Base-by-base conservation (phyloP, 164 flowering plant genomes). In the Taxillus chinensis region DNA sequence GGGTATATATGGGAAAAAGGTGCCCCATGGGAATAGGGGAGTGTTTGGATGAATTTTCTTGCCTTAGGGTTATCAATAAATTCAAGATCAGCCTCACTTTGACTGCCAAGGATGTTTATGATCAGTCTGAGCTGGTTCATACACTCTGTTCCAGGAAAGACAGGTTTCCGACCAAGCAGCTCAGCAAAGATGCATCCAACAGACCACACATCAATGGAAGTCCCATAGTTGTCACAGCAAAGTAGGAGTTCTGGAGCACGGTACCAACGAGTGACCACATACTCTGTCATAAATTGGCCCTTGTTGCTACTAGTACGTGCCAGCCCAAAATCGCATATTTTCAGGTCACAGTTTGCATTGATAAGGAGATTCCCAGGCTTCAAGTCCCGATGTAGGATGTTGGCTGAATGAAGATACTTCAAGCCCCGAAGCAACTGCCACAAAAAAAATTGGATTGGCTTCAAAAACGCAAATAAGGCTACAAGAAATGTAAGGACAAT, bases 201-300 rank as follows among this genome's bases (percentile, higher is more conserved):
- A 46, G 98, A 92, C 98, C 98, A 92, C 48, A 92, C 90, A 67
- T 92, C 98, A 52, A 92, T 89, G n/a, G 98, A 83, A 42, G 96
- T 80, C 10, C 86, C 92, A 62, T 92, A 92, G 68, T 92, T 83
- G 74, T 89, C 96, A 64, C 98, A 87, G 79, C 92, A 85, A 49
- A 92, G 92, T 5, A 91, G 92, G 6, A 92, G 89, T 67, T 92
- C 98, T 27, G 98, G 98, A 45, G 98, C 95, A 38, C 98, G 75
- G 70, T 91, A 91, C 98, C 98, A 91, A 48, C 98, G 93, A 7
- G 98, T 91, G 51, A 91, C 98, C 27, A 91, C 98, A 69, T 92
- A 92, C 73, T 89, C 98, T 0, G 98, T 92, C 98, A 92, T 92
- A 76, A 89, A 89, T 70, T 89, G 98, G 39, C 79, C 86, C 69